Evolutionary conservation across 768 basidiomycete genomes (phyloP).

Genomic region (Infundibulicybe gibba): DNA sequence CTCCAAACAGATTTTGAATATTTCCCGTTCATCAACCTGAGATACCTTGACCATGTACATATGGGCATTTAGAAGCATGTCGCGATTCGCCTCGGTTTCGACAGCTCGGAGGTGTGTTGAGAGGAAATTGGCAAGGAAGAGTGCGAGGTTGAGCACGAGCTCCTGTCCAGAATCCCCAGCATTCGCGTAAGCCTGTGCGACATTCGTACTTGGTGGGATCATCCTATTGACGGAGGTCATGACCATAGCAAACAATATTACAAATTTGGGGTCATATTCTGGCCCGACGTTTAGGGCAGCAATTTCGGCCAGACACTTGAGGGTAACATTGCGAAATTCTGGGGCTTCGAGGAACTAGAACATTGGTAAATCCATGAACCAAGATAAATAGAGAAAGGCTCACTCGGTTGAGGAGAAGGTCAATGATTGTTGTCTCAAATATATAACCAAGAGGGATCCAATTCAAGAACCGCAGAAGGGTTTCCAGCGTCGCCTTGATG

Average conservation of each 20-base stretch:
- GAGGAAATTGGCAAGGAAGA: conserved; percentile 98
- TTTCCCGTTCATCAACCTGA: conserved; percentile 96
- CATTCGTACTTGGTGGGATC: conserved; percentile 94
- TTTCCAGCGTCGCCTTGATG: conserved; percentile 93
- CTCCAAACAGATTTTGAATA: conserved; percentile 98
- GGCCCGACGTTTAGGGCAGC: conserved; percentile 91
- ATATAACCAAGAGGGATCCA: conserved; percentile 99
- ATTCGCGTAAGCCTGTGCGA: conserved; percentile 86
- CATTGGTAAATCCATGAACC: conserved; percentile 4
- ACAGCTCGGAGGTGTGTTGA: conserved; percentile 92
- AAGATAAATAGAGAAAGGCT: conserved; percentile 25
- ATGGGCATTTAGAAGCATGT: conserved; percentile 94
- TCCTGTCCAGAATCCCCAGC: conserved; percentile 94
- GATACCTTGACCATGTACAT: conserved; percentile 98
- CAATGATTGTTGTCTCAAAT: conserved; percentile 97
- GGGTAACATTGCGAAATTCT: conserved; percentile 95
- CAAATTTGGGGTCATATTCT: conserved; percentile 98
- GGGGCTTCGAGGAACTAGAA: conserved; percentile 91
- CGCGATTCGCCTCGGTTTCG: conserved; percentile 86
- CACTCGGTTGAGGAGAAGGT: conserved; percentile 87
- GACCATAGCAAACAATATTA: conserved; percentile 95
- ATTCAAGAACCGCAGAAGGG: conserved; percentile 91
- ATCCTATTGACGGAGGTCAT: conserved; percentile 97
- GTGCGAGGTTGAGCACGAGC: conserved; percentile 91
- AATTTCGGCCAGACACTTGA: conserved; percentile 96